phyloP scores from a whole-genome alignment of 2,329 filamentous ascomycete species.

The Blastomyces silverae region DNA sequence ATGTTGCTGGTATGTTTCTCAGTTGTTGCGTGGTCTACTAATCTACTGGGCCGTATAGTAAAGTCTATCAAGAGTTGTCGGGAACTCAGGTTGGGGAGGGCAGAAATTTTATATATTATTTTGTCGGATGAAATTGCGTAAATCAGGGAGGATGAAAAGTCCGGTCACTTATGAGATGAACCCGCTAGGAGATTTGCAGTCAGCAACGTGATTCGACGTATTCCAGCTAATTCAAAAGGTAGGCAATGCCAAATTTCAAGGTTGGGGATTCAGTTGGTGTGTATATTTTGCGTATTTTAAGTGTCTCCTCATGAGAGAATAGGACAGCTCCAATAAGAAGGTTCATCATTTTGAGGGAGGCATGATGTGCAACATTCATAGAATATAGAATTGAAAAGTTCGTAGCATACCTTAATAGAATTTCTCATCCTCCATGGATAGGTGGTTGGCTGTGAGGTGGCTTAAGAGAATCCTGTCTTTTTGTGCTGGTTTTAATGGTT shows the following conservation, averaged over 20 bases:
- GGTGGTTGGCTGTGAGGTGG: background rate
- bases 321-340: slow-evolving; percentile 32
- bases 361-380: background rate
- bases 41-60: background rate
- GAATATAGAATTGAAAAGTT: background rate
- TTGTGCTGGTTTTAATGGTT: background rate
- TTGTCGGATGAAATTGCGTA: background rate
- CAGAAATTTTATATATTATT: background rate
- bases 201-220: slow-evolving; percentile 1
- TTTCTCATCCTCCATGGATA: background rate
- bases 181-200: slow-evolving; percentile 7
- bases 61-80: background rate
- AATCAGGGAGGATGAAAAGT: slow-evolving; percentile 14
- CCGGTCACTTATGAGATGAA: slow-evolving; percentile 9
- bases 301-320: slow-evolving; percentile 25
- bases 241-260: background rate
- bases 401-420: slow-evolving; percentile 5
- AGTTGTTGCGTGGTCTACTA: slow-evolving; percentile 1
- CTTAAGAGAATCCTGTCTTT: background rate
- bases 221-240: background rate
- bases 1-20: slow-evolving; percentile 29
- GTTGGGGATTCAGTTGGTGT: slow-evolving; percentile 19
- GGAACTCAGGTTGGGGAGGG: background rate
- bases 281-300: slow-evolving; percentile 23
- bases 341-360: slow-evolving; percentile 25